Conservation (phyloP, 2,329 filamentous ascomycete genomes). For the Pseudogymnoascus sp. region DNA sequence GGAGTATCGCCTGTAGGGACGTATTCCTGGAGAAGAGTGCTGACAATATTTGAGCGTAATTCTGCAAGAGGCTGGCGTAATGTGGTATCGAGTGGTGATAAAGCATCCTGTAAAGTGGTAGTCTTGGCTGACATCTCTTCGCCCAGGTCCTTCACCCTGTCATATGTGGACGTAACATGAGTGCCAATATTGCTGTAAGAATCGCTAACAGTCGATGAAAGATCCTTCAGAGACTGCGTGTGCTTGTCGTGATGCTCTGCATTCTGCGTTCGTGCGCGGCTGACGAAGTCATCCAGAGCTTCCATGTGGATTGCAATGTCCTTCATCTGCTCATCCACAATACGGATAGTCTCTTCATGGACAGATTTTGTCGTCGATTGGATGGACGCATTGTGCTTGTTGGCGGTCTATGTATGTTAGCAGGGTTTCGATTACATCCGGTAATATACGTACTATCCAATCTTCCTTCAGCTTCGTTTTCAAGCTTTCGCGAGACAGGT, state of each 20-base stretch:
- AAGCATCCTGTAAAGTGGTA: constrained; percentile 47
- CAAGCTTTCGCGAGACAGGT: constrained; percentile 66
- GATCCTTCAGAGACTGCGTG: constrained; percentile 52
- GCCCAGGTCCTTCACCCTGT: constrained; percentile 61
- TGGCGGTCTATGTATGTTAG: constrained; percentile 50
- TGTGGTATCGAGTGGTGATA: constrained; percentile 53
- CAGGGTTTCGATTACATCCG: constrained; percentile 21
- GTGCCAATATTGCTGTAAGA: constrained; percentile 65
- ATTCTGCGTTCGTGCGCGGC: constrained; percentile 74
- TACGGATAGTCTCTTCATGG: constrained; percentile 80
- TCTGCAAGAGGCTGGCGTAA: constrained; percentile 63
- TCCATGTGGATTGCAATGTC: constrained; percentile 85
- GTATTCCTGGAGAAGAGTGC: constrained; percentile 68
- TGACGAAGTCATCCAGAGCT: constrained; percentile 83
- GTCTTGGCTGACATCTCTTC: constrained; percentile 58
- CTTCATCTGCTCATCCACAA: constrained; percentile 81
- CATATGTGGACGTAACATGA: constrained; percentile 62
- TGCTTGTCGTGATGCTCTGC: constrained; percentile 67
- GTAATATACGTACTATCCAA: constrained; percentile 65
- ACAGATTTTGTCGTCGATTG: constrained; percentile 78
- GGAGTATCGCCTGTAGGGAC: constrained; percentile 79
- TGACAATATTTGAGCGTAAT: constrained; percentile 62
- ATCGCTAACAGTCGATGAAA: constrained; percentile 62
- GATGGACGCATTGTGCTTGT: constrained; percentile 74
- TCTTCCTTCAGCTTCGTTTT: constrained; percentile 80